Conservation (phyloP, 257 asterid species). For the Euphrasia confusa region DNA sequence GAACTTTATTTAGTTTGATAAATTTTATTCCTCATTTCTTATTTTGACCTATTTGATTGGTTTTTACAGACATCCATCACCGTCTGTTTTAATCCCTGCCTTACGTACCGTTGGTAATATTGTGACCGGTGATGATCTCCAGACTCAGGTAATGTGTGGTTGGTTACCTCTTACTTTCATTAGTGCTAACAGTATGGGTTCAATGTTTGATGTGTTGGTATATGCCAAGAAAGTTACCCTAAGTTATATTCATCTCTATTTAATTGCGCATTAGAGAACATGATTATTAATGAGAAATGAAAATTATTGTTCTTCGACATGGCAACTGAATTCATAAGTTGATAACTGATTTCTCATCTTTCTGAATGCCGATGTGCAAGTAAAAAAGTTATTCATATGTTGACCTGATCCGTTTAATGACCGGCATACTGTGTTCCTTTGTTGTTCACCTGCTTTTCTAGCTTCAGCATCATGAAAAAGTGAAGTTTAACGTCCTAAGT, state of each 20-base stretch:
- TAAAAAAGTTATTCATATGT: background rate
- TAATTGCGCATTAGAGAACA: background rate
- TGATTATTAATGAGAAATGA: background rate
- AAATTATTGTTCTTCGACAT: background rate
- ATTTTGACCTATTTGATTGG: background rate
- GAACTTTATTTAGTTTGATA: background rate
- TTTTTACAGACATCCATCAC: conserved; percentile 40
- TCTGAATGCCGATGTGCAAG: background rate
- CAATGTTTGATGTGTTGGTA: background rate
- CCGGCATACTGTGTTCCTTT: background rate
- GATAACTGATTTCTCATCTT: background rate
- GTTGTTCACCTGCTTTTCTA: background rate
- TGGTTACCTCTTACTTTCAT: conserved; percentile 11
- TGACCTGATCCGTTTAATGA: background rate
- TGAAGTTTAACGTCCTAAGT: background rate
- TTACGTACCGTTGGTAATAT: conserved; percentile 50
- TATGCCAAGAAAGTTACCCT: conserved; percentile 4
- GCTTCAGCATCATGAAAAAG: conserved; percentile 3
- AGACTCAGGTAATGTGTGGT: conserved; percentile 42
- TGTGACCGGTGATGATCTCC: conserved; percentile 48
- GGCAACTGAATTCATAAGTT: background rate
- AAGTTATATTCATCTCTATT: background rate
- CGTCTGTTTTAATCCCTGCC: conserved; percentile 52
- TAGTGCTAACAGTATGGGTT: background rate
- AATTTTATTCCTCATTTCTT: background rate